Conservation (phyloP, 805 yeast species). For the Schizosaccharomyces octosporus region DNA sequence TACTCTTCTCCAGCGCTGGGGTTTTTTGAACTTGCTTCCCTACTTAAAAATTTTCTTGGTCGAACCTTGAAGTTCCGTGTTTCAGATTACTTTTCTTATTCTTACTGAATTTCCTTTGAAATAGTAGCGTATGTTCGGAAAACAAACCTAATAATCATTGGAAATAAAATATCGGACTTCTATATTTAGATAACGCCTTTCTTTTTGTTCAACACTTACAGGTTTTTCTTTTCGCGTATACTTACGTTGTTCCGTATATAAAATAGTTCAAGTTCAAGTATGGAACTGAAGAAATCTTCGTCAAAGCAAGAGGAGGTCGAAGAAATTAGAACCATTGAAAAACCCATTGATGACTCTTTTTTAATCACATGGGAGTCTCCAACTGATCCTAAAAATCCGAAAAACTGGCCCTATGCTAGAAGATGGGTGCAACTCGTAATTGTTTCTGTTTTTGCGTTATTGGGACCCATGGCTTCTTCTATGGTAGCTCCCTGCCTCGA, state of each 20-base stretch:
- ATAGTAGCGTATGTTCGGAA: no score
- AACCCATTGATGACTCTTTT: not conserved
- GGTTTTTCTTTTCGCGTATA: not conserved
- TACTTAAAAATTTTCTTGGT: no score
- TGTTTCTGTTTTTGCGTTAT: not conserved
- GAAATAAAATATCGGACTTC: no score
- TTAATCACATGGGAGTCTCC: constrained; percentile 2
- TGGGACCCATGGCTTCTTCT: constrained; percentile 17
- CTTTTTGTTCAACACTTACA: no score
- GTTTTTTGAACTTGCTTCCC: no score
- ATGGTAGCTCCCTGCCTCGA: constrained; percentile 26
- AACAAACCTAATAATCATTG: no score
- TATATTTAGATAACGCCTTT: no score
- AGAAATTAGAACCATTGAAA: not conserved
- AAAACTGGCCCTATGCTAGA: constrained; percentile 11
- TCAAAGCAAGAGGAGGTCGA: not conserved
- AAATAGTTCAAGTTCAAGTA: not conserved
- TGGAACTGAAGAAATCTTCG: not conserved
- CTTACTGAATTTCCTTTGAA: no score
- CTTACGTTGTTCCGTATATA: not conserved
- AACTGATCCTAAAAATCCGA: constrained; percentile 13
- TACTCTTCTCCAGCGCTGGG: no score
- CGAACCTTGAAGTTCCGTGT: no score
- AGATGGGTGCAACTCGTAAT: not conserved
- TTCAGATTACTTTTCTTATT: no score